Evolutionary conservation across 1,284 basidiomycete genomes (phyloP).

Genomic region (Trichosporon coremiiforme): DNA sequence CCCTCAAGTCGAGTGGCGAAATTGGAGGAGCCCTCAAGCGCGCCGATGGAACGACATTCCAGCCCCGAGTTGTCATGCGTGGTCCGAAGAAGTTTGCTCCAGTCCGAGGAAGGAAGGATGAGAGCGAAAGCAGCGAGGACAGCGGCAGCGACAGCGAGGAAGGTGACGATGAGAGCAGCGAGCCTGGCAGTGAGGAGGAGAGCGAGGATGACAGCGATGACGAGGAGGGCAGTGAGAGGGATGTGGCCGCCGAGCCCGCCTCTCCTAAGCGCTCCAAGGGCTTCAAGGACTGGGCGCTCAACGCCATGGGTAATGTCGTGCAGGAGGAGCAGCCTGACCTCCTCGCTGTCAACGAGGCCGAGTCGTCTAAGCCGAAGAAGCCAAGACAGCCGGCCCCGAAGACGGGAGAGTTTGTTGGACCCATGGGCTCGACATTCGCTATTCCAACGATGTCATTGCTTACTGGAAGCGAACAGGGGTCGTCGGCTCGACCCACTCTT

Average conservation of each 20-base stretch:
- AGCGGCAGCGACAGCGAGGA: constrained; percentile 35
- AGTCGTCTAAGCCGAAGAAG: constrained; percentile 31
- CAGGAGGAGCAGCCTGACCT: constrained; percentile 23
- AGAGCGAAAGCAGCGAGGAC: constrained; percentile 36
- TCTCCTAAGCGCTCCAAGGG: constrained; percentile 57
- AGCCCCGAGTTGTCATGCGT: constrained; percentile 41
- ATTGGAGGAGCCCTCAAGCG: constrained; percentile 28
- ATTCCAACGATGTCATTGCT: constrained; percentile 53
- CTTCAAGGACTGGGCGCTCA: constrained; percentile 84
- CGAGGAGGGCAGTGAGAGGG: constrained; percentile 37
- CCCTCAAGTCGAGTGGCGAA: neutral
- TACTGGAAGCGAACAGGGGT: constrained; percentile 21
- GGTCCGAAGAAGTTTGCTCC: constrained; percentile 36
- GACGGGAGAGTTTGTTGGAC: constrained; percentile 49
- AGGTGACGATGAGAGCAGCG: constrained; percentile 37
- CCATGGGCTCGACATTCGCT: constrained; percentile 49
- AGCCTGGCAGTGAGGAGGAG: constrained; percentile 31
- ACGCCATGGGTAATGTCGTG: constrained; percentile 60
- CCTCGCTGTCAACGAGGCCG: constrained; percentile 32
- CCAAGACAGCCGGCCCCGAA: constrained; percentile 29
- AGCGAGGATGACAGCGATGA: constrained; percentile 27
- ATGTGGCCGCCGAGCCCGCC: constrained; percentile 17
- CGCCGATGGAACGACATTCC: constrained; percentile 36
- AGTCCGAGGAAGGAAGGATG: constrained; percentile 22
- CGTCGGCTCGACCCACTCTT: constrained; percentile 64